Evolutionary conservation across 2,329 filamentous ascomycete species (phyloP).

Genomic region (Aspergillus sp.): DNA sequence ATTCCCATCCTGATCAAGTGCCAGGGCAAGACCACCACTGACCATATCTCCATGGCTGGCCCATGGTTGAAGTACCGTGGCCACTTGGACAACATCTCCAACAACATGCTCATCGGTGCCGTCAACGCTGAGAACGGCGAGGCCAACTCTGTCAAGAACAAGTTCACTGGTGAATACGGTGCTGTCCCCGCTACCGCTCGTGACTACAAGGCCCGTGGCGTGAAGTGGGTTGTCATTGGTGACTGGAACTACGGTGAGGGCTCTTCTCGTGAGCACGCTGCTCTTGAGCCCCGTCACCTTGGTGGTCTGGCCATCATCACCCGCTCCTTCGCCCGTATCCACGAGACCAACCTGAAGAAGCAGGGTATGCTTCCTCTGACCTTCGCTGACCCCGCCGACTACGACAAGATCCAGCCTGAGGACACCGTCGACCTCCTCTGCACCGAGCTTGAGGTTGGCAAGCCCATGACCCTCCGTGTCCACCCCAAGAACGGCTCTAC

Average conservation of each 20-base stretch:
- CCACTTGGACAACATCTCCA: constrained; percentile 98
- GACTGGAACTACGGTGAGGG: constrained; percentile 99
- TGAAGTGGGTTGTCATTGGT: constrained; percentile 96
- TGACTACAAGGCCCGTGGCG: constrained; percentile 96
- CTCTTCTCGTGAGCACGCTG: constrained; percentile 95
- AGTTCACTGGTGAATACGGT: constrained; percentile 76
- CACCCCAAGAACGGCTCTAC: constrained; percentile 79
- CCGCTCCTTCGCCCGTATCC: constrained; percentile 95
- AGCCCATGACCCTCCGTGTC: constrained; percentile 87
- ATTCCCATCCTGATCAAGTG: constrained; percentile 95
- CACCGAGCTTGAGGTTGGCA: constrained; percentile 87
- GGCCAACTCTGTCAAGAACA: constrained; percentile 97
- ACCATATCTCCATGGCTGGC: constrained; percentile 96
- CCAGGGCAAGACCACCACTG: constrained; percentile 93
- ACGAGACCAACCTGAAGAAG: constrained; percentile 99
- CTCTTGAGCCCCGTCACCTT: constrained; percentile 94
- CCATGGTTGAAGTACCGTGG: constrained; percentile 99
- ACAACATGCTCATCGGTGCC: constrained; percentile 99
- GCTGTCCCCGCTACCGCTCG: constrained; percentile 91
- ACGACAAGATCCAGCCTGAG: constrained; percentile 92
- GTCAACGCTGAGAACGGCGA: constrained; percentile 94
- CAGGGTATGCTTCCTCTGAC: constrained; percentile 99
- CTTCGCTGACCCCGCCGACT: constrained; percentile 91
- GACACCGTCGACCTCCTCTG: constrained; percentile 88
- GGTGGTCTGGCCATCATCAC: constrained; percentile 96